Evolutionary conservation across 2,329 filamentous ascomycete species (phyloP).

Genomic region (Fusarium ambrosium): DNA sequence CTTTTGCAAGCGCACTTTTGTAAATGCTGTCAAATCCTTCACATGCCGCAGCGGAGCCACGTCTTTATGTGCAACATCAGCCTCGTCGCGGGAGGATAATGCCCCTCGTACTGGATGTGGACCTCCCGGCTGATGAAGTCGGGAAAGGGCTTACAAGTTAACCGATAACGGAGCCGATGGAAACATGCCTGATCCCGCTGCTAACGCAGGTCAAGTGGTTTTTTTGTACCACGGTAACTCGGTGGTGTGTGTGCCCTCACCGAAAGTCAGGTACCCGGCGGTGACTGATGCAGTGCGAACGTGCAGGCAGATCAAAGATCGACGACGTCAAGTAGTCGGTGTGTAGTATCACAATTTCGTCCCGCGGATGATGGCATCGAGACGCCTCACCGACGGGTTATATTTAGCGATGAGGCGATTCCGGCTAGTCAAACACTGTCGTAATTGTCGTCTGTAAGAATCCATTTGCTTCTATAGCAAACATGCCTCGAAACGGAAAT

Average conservation of each 20-base stretch:
- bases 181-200: constrained; percentile 12
- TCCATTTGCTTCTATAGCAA: background rate
- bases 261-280: constrained; percentile 13
- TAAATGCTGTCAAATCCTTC: constrained; percentile 1
- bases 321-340: background rate
- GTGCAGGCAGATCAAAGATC: constrained; percentile 2
- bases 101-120: constrained; percentile 16
- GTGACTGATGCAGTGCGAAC: constrained; percentile 4
- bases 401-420: background rate
- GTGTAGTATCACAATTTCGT: background rate
- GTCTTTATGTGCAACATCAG: constrained; percentile 7
- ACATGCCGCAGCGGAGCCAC: constrained; percentile 7
- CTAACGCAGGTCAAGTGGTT: constrained; percentile 7
- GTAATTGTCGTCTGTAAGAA: background rate
- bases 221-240: constrained; percentile 16
- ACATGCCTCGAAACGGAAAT: background rate
- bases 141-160: background rate
- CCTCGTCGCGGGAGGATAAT: background rate
- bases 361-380: background rate
- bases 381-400: background rate
- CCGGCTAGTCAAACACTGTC: background rate
- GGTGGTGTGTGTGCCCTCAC: constrained; percentile 3
- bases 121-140: background rate
- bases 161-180: constrained; percentile 30
- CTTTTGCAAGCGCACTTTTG: background rate